Conservation (phyloP, 2,329 filamentous ascomycete species). For the Aureobasidium zeae region DNA sequence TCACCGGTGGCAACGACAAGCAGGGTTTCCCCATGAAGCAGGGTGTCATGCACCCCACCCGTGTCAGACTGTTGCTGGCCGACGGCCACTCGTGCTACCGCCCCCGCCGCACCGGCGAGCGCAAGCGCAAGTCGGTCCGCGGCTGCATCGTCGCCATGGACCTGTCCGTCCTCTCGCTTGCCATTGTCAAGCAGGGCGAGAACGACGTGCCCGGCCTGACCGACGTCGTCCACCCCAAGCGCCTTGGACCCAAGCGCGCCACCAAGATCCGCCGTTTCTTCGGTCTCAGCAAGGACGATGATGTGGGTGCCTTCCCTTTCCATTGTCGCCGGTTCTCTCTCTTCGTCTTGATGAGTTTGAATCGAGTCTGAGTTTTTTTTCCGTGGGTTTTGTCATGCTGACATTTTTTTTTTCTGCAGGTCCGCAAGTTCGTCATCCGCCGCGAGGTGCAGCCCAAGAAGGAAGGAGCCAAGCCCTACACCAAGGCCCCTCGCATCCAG, state of each 20-base stretch:
- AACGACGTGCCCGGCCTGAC: constrained; percentile 88
- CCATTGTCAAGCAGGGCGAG: constrained; percentile 97
- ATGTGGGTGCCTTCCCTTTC: constrained; percentile 67
- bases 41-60: constrained; percentile 97
- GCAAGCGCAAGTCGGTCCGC: constrained; percentile 98
- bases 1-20: constrained; percentile 99
- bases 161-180: constrained; percentile 86
- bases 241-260: constrained; percentile 97
- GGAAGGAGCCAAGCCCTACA: constrained; percentile 96
- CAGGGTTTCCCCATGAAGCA: constrained; percentile 99
- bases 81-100: constrained; percentile 99
- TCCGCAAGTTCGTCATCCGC: constrained; percentile 99
- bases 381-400: constrained; percentile 13
- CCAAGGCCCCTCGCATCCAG: constrained; percentile 99
- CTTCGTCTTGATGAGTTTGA: constrained; percentile 24
- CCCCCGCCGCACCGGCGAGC: constrained; percentile 92
- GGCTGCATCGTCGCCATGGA: constrained; percentile 98
- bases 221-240: constrained; percentile 97
- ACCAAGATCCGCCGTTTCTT: constrained; percentile 99
- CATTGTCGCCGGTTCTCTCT: constrained; percentile 51
- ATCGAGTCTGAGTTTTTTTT: constrained; percentile 39
- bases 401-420: constrained; percentile 44
- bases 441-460: constrained; percentile 95
- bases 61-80: constrained; percentile 92
- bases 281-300: constrained; percentile 99